These are phyloP conservation scores for Amylostereum areolatum DNA, from an alignment of 1,284 basidiomycete genomes.

Conservation along the genomic window DNA sequence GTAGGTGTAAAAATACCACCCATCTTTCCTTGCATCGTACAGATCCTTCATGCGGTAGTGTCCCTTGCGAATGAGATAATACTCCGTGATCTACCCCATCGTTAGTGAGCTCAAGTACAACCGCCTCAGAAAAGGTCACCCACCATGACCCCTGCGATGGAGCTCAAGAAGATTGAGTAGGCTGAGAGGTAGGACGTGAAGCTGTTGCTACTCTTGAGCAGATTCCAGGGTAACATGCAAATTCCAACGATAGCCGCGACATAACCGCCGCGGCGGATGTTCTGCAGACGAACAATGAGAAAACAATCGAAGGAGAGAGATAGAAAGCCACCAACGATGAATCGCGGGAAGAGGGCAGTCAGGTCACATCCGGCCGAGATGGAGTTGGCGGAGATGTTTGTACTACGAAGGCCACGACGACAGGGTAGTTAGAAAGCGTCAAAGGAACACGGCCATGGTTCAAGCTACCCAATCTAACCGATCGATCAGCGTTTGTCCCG, in stretches of 20 bases:
- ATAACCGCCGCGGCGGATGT: constrained; percentile 81
- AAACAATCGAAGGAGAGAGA: neutral
- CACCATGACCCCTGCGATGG: constrained; percentile 80
- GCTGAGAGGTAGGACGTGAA: constrained; percentile 84
- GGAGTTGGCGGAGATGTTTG: constrained; percentile 82
- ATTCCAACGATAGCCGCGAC: constrained; percentile 72
- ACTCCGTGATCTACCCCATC: constrained; percentile 58
- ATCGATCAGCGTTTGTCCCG: neutral
- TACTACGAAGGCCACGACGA: constrained; percentile 29
- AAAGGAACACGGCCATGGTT: too few species aligned
- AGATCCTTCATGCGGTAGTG: constrained; percentile 70
- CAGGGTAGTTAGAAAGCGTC: neutral
- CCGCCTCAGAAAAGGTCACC: constrained; percentile 9
- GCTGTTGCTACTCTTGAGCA: constrained; percentile 68
- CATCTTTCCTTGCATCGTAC: constrained; percentile 50
- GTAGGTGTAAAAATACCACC: constrained; percentile 74
- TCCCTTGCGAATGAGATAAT: constrained; percentile 73
- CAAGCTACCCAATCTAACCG: neutral
- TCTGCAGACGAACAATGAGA: constrained; percentile 30
- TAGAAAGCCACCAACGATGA: constrained; percentile 44
- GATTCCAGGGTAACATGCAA: constrained; percentile 76
- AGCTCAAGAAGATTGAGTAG: constrained; percentile 79
- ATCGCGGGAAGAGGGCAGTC: constrained; percentile 75
- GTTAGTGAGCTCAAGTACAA: neutral
- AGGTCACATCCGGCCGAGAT: constrained; percentile 83